Conservation (phyloP, 768 basidiomycete genomes). For the Tylopilus felleus region DNA sequence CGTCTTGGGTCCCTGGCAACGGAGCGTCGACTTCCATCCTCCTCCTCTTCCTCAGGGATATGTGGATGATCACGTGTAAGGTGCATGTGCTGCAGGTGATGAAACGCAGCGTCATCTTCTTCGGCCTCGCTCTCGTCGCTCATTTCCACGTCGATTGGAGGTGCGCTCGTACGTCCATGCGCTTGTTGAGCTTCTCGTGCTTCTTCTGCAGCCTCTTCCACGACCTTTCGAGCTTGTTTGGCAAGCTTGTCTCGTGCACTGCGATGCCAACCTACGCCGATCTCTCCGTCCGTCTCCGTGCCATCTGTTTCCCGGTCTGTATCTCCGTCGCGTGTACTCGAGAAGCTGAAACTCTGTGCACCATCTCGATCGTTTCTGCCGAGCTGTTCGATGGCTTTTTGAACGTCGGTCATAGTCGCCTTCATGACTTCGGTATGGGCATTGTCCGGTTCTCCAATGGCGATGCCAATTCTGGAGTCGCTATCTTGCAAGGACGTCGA, state of each 20-base stretch:
- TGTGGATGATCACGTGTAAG: conserved; percentile 50
- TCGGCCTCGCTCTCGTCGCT: conserved; percentile 78
- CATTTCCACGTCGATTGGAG: conserved; percentile 71
- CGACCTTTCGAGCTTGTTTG: conserved; percentile 60
- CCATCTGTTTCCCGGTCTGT: conserved; percentile 48
- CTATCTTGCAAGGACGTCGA: conserved; percentile 30
- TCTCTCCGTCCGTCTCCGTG: conserved; percentile 46
- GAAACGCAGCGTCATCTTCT: conserved; percentile 45
- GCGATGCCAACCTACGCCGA: conserved; percentile 64
- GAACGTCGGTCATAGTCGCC: conserved; percentile 86
- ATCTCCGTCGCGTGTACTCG: conserved; percentile 57
- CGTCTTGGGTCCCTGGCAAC: conserved; percentile 23
- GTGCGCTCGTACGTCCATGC: conserved; percentile 41
- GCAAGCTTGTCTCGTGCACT: conserved; percentile 64
- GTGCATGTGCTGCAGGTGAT: conserved; percentile 37
- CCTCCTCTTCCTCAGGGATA: conserved; percentile 72
- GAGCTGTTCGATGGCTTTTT: conserved; percentile 86
- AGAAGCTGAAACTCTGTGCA: conserved; percentile 72
- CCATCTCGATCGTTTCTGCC: conserved; percentile 58
- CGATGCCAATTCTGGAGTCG: conserved; percentile 28
- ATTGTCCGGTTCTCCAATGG: conserved; percentile 21
- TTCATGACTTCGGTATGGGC: conserved; percentile 64
- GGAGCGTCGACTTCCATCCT: conserved; percentile 31
- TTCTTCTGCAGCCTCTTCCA: conserved; percentile 43
- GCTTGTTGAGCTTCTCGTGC: conserved; percentile 52